Evolutionary conservation across 2,329 filamentous ascomycete genomes (phyloP).

Genomic region (Anthostomella pinea): DNA sequence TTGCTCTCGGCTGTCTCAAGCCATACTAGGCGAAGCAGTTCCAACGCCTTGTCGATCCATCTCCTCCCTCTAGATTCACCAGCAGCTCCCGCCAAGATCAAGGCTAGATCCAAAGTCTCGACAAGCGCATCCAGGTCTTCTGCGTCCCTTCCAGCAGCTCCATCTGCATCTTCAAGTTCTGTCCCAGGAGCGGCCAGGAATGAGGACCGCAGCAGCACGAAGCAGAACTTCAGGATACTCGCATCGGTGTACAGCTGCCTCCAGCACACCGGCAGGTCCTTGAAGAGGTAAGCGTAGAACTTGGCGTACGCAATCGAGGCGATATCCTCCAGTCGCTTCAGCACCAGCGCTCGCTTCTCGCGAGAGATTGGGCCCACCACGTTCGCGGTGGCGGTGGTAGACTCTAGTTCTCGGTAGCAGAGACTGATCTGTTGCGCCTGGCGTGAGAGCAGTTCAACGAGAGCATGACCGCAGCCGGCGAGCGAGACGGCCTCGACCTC

Average conservation of each 20-base stretch:
- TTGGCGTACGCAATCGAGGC: slow-evolving; percentile 59
- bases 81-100: slow-evolving; percentile 71
- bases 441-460: slow-evolving; percentile 26
- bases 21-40: slow-evolving; percentile 32
- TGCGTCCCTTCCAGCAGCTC: slow-evolving; percentile 11
- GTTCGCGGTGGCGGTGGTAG: neutral
- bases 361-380: neutral
- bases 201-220: slow-evolving; percentile 26
- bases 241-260: slow-evolving; percentile 69
- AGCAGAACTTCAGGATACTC: slow-evolving; percentile 59
- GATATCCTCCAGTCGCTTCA: slow-evolving; percentile 52
- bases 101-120: slow-evolving; percentile 66
- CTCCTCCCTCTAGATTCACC: slow-evolving; percentile 44
- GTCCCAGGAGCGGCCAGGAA: slow-evolving; percentile 9
- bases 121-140: slow-evolving; percentile 54
- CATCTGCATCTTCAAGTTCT: neutral
- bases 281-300: slow-evolving; percentile 68
- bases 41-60: slow-evolving; percentile 53
- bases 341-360: slow-evolving; percentile 27
- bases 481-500: slow-evolving; percentile 10
- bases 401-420: slow-evolving; percentile 8
- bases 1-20: neutral
- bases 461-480: slow-evolving; percentile 22
- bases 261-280: slow-evolving; percentile 66
- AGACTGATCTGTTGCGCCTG: slow-evolving; percentile 17